Conservation (phyloP, 1,139 yeast species). For the Nematodospora anomalae region DNA sequence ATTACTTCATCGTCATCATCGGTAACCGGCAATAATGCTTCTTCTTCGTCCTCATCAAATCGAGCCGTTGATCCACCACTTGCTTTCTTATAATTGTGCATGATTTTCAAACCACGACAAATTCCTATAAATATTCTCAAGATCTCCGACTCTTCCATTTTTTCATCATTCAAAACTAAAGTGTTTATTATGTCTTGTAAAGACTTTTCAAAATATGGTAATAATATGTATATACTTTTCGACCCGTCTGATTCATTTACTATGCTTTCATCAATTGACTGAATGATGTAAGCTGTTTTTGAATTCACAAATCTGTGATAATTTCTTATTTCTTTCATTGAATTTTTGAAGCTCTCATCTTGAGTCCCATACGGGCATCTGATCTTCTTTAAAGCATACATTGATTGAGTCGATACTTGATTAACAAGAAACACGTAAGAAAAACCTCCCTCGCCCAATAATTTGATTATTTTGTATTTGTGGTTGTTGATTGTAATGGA, state of each 20-base stretch:
- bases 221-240: slow-evolving; percentile 69
- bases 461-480: slow-evolving; percentile 56
- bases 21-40: slow-evolving; percentile 10
- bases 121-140: slow-evolving; percentile 63
- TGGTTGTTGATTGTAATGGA: slow-evolving; percentile 50
- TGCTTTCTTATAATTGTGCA: slow-evolving; percentile 63
- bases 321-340: slow-evolving; percentile 74
- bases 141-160: slow-evolving; percentile 57
- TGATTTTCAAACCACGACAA: slow-evolving; percentile 69
- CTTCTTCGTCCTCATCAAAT: slow-evolving; percentile 28
- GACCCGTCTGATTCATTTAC: slow-evolving; percentile 77
- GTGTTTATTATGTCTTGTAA: slow-evolving; percentile 75
- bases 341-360: slow-evolving; percentile 56
- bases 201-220: slow-evolving; percentile 74
- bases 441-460: slow-evolving; percentile 89
- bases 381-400: slow-evolving; percentile 79
- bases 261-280: slow-evolving; percentile 67
- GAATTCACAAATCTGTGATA: slow-evolving; percentile 65
- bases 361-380: slow-evolving; percentile 86
- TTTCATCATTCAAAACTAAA: slow-evolving; percentile 54
- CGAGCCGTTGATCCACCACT: slow-evolving; percentile 13
- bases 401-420: slow-evolving; percentile 41
- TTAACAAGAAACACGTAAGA: slow-evolving; percentile 81
- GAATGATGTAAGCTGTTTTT: slow-evolving; percentile 61
- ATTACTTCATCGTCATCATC: slow-evolving; percentile 13